Conservation (phyloP, 768 basidiomycete species). For the Podaxis sp. region DNA sequence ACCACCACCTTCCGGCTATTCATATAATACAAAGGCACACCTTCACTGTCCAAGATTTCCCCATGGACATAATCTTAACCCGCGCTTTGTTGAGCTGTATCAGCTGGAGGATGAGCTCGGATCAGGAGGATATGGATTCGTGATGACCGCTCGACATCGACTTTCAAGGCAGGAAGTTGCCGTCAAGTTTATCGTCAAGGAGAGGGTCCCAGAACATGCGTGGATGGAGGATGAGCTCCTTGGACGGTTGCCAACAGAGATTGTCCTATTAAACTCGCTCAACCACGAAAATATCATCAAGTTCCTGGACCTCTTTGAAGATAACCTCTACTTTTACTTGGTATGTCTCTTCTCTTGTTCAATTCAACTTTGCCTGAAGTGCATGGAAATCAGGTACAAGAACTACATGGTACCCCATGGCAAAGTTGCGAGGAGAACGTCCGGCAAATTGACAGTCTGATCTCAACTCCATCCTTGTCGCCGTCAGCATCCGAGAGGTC, state of each 20-base stretch:
- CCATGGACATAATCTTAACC: constrained; percentile 54
- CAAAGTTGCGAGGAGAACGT: constrained; percentile 36
- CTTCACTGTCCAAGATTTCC: constrained; percentile 51
- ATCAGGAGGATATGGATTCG: constrained; percentile 92
- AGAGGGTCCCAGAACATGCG: constrained; percentile 55
- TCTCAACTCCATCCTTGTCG: constrained; percentile 54
- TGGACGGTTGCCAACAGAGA: constrained; percentile 76
- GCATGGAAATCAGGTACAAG: constrained; percentile 64
- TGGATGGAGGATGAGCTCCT: constrained; percentile 63
- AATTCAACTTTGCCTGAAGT: not conserved
- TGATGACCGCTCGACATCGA: constrained; percentile 79
- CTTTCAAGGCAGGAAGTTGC: constrained; percentile 69
- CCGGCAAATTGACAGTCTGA: constrained; percentile 23
- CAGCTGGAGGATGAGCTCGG: constrained; percentile 77
- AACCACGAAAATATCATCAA: constrained; percentile 81
- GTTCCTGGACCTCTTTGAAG: constrained; percentile 84
- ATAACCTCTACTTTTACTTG: constrained; percentile 81
- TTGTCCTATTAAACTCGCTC: constrained; percentile 69
- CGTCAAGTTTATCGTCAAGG: constrained; percentile 93
- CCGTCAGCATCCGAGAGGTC: constrained; percentile 37
- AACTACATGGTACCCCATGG: constrained; percentile 93
- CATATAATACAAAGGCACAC: constrained; percentile 31
- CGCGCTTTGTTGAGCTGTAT: constrained; percentile 59
- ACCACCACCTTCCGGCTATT: constrained; percentile 9
- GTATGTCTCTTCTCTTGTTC: constrained; percentile 37